Percentiles rank a stretch among this genome's conserved stretches.
These are phyloP conservation scores for Globisporangium perplexum DNA, from an alignment of 352 stramenopile species.

Conservation along the genomic window DNA sequence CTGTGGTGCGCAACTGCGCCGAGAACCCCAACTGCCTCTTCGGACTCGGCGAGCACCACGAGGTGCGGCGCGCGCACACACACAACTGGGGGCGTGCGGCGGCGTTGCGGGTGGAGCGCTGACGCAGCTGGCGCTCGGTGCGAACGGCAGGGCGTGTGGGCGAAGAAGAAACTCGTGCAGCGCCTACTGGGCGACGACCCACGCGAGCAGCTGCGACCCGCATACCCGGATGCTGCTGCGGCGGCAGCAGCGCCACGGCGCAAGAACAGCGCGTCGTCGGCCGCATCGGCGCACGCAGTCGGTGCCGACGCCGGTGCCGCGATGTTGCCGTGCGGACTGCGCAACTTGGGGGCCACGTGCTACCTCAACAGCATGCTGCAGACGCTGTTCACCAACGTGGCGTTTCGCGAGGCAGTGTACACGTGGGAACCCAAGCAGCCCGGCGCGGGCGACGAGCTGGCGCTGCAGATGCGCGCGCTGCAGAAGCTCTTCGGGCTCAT, in stretches of 20 bases:
- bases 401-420: constrained; percentile 74
- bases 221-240: constrained; percentile 10
- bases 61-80: constrained; percentile 18
- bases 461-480: constrained; percentile 69
- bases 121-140: background rate
- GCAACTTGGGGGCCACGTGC: constrained; percentile 84
- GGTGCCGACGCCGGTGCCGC: background rate
- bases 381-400: constrained; percentile 66
- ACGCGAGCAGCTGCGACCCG: constrained; percentile 34
- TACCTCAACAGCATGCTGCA: constrained; percentile 89
- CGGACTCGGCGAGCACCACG: constrained; percentile 69
- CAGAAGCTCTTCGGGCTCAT: constrained; percentile 83
- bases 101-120: too few species aligned
- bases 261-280: constrained; percentile 1
- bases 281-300: background rate
- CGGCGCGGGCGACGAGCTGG: constrained; percentile 36
- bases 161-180: constrained; percentile 40
- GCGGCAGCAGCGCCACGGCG: constrained; percentile 4
- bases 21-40: constrained; percentile 87
- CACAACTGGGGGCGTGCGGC: too few species aligned
- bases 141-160: constrained; percentile 52
- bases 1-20: constrained; percentile 52
- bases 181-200: constrained; percentile 65
- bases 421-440: constrained; percentile 63
- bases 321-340: constrained; percentile 51